Conservation (phyloP, 768 basidiomycete species). For the Tricholoma terreum region DNA sequence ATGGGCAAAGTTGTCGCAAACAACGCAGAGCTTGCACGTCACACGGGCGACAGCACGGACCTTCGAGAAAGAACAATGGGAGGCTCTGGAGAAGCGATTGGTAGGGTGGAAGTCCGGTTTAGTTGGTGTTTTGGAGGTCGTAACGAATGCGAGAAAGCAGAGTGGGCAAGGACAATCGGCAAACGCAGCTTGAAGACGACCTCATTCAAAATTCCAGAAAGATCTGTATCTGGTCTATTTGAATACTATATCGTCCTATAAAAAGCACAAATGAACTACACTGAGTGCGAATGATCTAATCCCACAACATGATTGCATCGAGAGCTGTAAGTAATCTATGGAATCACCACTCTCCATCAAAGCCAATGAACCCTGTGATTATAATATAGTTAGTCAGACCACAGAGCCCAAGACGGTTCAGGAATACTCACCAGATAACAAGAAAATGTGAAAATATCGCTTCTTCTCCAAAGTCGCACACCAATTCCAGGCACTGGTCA, state of each 20-base stretch:
- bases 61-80: constrained; percentile 81
- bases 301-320: constrained; percentile 1
- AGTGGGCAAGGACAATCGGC: constrained; percentile 30
- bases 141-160: constrained; percentile 53
- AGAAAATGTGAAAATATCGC: constrained; percentile 74
- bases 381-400: constrained; percentile 3
- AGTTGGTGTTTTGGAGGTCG: constrained; percentile 65
- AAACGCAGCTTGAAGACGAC: constrained; percentile 7
- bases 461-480: constrained; percentile 85
- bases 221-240: neutral
- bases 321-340: neutral
- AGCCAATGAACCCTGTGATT: constrained; percentile 69
- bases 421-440: constrained; percentile 60
- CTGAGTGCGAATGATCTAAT: constrained; percentile 3
- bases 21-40: constrained; percentile 68
- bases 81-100: constrained; percentile 67
- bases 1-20: constrained; percentile 82
- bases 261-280: neutral
- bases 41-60: constrained; percentile 70
- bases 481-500: constrained; percentile 94
- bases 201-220: neutral
- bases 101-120: constrained; percentile 77
- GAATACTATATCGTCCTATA: neutral
- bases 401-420: neutral
- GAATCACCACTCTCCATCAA: constrained; percentile 82